Conservation (phyloP, 2,329 filamentous ascomycete genomes). For the Orbilia quercus region DNA sequence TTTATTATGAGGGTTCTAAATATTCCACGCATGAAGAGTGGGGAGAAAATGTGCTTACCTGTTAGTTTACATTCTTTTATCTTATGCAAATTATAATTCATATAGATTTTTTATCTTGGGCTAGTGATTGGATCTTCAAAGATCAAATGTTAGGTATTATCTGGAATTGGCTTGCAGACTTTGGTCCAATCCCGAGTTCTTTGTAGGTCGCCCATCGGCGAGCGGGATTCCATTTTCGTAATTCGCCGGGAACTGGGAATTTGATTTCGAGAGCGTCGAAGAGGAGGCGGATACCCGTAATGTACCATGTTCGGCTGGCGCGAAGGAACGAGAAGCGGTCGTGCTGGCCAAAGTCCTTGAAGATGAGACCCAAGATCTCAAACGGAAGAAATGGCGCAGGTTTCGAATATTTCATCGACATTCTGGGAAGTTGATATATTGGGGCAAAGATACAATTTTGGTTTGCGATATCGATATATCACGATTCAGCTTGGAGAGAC, state of each 20-base stretch:
- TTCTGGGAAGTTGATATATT: background rate
- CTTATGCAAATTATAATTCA: no score
- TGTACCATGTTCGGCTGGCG: constrained; percentile 38
- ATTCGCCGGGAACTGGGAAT: constrained; percentile 18
- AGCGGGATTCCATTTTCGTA: constrained; percentile 11
- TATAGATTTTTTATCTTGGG: no score
- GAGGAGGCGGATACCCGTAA: constrained; percentile 18
- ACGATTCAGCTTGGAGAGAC: background rate
- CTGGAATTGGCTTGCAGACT: constrained; percentile 23
- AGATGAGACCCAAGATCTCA: constrained; percentile 30
- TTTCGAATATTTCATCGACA: constrained; percentile 18
- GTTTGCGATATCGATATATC: background rate
- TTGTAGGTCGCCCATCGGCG: constrained; percentile 23
- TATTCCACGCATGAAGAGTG: background rate
- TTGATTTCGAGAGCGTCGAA: constrained; percentile 31
- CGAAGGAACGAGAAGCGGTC: constrained; percentile 37
- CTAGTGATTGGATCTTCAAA: background rate
- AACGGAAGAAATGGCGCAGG: constrained; percentile 33
- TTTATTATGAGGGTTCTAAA: constrained; percentile 33
- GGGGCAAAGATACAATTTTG: background rate
- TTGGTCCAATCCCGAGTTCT: constrained; percentile 16
- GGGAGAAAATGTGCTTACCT: constrained; percentile 22
- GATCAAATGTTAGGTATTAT: background rate
- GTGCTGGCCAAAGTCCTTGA: constrained; percentile 16
- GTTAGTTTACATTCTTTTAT: constrained; percentile 26